These are phyloP conservation scores for Globisporangium cystogenes DNA, from an alignment of 352 stramenopile genomes.

Conservation along the genomic window DNA sequence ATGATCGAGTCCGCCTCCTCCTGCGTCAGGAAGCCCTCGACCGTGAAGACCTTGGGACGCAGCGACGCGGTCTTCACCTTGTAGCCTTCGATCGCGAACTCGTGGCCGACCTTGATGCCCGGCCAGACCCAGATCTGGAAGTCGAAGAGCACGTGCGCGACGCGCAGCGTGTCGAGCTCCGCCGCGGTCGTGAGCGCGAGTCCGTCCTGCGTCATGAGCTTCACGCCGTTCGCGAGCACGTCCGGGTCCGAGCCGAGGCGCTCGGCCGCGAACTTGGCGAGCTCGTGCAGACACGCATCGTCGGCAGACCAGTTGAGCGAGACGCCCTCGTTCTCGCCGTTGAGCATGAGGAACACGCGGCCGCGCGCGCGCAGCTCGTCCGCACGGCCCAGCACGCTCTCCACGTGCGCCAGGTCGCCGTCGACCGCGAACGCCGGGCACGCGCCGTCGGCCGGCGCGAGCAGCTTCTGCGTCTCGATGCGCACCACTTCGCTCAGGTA, in stretches of 20 bases:
- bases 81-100: constrained; percentile 65
- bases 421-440: constrained; percentile 26
- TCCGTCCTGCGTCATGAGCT: constrained; percentile 72
- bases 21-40: constrained; percentile 59
- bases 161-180: constrained; percentile 39
- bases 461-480: constrained; percentile 38
- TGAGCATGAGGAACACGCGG: constrained; percentile 81
- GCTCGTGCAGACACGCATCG: too few relatives aligned
- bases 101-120: constrained; percentile 69
- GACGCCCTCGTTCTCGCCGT: constrained; percentile 75
- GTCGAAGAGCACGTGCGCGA: constrained; percentile 75
- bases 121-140: constrained; percentile 83
- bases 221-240: constrained; percentile 61
- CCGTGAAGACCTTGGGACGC: constrained; percentile 68
- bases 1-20: constrained; percentile 56
- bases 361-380: constrained; percentile 23
- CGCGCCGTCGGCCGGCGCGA: constrained; percentile 9
- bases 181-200: too few relatives aligned
- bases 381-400: constrained; percentile 23
- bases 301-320: constrained; percentile 55
- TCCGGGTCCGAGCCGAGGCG: constrained; percentile 68
- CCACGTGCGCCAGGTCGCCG: constrained; percentile 27
- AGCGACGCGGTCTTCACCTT: constrained; percentile 65
- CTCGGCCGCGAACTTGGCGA: constrained; percentile 34
- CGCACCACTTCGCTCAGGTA: constrained; percentile 51